Evolutionary conservation across 2,329 filamentous ascomycete genomes (phyloP), one percentile per base, ranked within the genome.

Genomic region (Fusarium compactum): DNA sequence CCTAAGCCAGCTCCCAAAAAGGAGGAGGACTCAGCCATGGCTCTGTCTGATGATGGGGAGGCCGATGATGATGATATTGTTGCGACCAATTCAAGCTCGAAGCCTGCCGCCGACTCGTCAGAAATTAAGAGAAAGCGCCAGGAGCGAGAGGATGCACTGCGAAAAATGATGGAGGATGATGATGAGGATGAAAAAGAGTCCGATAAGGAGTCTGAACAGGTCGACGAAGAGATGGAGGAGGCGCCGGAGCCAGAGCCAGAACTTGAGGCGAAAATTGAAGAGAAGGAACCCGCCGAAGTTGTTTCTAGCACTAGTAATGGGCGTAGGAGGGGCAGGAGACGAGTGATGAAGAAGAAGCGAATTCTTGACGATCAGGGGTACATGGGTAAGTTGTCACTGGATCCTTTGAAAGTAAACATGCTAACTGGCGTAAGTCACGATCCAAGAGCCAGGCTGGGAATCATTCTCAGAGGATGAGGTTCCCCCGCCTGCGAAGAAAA

Each of bases 401-500:
- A 6, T 30, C 18, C 25, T 18, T 46, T 8, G 5, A 11, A 12
- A 15, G 8, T 2, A 20, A 34, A 29, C 18, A 48, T 59, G 51
- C 69, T 74, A 72, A 74, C 48, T 15, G 20, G 25, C 40, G 15
- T 45, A 73, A 96, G 95, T 97, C 32, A 97, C 94, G 3, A 91
- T 91, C 71, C 92, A 97, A 80, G 94, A 97, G 76, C 82, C 87
- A 0, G 91, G 86, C 1, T 98, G 95, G 95, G 95, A 98, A 79
- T 95, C 92, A 0, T 97, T 97, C 82, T 97, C 94, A 0, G 95
- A 98, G 78, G 94, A 97, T 69, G 94, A 97, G 71, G 87, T 90
- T 24, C 84, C 82, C 11, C 80, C 82, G 8, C 75, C 81, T 2
- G 72, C 77, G 64, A 89, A 89, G 77, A 89, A 88, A 76, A 76